Evolutionary conservation across 2,329 filamentous ascomycete species (phyloP).

Genomic region (Camptophora hylomeconis): DNA sequence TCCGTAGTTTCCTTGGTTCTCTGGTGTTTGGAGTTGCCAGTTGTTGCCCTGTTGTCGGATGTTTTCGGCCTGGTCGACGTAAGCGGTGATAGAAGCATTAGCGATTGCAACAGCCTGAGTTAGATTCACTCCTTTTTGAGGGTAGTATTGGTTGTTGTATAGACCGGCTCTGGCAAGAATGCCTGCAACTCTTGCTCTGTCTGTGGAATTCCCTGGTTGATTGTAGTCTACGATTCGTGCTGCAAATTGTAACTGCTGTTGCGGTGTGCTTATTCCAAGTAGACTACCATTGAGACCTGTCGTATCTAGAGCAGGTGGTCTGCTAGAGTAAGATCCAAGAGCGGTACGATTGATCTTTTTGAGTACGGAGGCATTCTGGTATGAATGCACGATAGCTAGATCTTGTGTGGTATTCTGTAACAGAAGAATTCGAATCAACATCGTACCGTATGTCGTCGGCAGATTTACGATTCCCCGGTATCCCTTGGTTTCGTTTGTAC

Average conservation of each 20-base stretch:
- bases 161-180: constrained; percentile 9
- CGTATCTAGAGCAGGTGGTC: background rate
- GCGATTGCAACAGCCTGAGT: constrained; percentile 1
- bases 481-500: constrained; percentile 4
- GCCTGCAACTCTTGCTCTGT: constrained; percentile 3
- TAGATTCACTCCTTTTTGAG: background rate
- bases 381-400: constrained; percentile 9
- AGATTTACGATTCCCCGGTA: constrained; percentile 13
- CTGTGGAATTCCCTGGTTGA: constrained; percentile 6
- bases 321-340: too few relatives aligned
- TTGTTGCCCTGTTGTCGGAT: constrained; percentile 6
- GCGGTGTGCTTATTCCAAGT: background rate
- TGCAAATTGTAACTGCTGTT: constrained; percentile 1
- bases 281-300: background rate
- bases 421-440: constrained; percentile 11
- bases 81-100: constrained; percentile 3
- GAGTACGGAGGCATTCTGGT: background rate
- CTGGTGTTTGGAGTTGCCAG: constrained; percentile 6
- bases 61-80: background rate
- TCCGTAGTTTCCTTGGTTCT: constrained; percentile 8
- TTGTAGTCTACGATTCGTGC: constrained; percentile 8
- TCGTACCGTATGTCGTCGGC: constrained; percentile 14
- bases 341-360: background rate
- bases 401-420: constrained; percentile 7
- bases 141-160: constrained; percentile 1